Conservation (phyloP, 257 asterid genomes). For the Gentiana straminea region DNA sequence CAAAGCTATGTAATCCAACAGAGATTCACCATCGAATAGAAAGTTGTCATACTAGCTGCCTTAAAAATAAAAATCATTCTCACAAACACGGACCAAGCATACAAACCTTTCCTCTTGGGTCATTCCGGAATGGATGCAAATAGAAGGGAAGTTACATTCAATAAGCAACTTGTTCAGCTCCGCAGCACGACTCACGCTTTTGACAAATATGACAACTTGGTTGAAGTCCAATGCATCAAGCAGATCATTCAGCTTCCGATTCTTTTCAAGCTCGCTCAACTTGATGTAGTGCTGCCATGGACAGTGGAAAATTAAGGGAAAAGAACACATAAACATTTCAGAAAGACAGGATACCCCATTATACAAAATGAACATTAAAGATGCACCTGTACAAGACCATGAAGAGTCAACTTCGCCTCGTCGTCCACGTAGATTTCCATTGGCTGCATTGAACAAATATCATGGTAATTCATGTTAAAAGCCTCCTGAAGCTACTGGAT, state of each 20-base stretch:
- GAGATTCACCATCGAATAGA: not conserved
- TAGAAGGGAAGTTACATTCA: conserved; percentile 83
- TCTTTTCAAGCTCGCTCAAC: conserved; percentile 72
- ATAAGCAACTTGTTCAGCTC: conserved; percentile 81
- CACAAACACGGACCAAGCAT: not conserved
- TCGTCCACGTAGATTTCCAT: conserved; percentile 95
- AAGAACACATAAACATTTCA: not conserved
- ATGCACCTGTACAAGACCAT: conserved; percentile 83
- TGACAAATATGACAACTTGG: conserved; percentile 83
- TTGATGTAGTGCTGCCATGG: conserved; percentile 80
- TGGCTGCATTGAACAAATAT: conserved; percentile 77
- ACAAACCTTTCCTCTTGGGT: conserved; percentile 81
- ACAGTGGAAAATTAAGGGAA: conserved; percentile 5
- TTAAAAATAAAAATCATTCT: too few relatives aligned
- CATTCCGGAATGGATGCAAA: conserved; percentile 93
- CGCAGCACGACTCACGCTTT: conserved; percentile 77
- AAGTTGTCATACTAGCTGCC: too few relatives aligned
- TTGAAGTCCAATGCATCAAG: conserved; percentile 88
- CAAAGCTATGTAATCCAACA: not conserved
- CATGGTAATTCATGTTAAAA: conserved; percentile 69
- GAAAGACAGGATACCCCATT: not conserved
- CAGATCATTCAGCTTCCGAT: conserved; percentile 75
- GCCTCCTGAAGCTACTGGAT: conserved; percentile 46
- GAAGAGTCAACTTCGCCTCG: conserved; percentile 92
- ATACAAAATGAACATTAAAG: not conserved